These are phyloP conservation scores for Bidens hawaiensis DNA, from an alignment of 140 eudicot genomes.

Conservation along the genomic window DNA sequence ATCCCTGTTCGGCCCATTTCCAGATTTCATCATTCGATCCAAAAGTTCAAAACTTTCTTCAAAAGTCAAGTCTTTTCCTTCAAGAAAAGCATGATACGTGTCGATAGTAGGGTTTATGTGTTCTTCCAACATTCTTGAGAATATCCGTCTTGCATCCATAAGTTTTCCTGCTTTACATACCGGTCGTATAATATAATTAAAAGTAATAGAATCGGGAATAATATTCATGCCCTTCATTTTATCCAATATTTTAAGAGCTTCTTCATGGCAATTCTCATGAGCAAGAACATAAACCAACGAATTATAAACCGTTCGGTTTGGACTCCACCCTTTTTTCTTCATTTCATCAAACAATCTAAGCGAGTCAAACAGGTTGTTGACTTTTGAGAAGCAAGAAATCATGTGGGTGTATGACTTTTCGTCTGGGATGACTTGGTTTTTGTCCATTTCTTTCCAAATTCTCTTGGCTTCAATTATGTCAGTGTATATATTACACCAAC, in stretches of 20 bases:
- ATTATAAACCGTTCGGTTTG: conserved; percentile 61
- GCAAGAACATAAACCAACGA: conserved; percentile 66
- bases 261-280: conserved; percentile 58
- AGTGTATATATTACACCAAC: conserved; percentile 63
- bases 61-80: conserved; percentile 38
- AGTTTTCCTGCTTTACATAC: conserved; percentile 55
- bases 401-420: conserved; percentile 64
- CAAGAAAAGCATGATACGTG: conserved; percentile 76
- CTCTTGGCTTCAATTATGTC: conserved; percentile 79
- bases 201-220: conserved; percentile 55
- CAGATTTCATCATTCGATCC: conserved; percentile 54
- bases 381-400: conserved; percentile 81
- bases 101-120: conserved; percentile 51
- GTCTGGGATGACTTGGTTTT: conserved; percentile 55
- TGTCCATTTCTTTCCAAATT: conserved; percentile 95
- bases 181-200: conserved; percentile 52
- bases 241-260: conserved; percentile 60
- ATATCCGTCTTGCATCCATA: conserved; percentile 56
- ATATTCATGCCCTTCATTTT: conserved; percentile 55
- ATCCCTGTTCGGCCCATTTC: conserved; percentile 49
- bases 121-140: conserved; percentile 62
- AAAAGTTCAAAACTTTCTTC: conserved; percentile 59
- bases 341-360: conserved; percentile 83
- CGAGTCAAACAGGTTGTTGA: conserved; percentile 72
- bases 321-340: conserved; percentile 76